Base-by-base conservation (phyloP, 257 asterid species). In the Gentiana dahurica region DNA sequence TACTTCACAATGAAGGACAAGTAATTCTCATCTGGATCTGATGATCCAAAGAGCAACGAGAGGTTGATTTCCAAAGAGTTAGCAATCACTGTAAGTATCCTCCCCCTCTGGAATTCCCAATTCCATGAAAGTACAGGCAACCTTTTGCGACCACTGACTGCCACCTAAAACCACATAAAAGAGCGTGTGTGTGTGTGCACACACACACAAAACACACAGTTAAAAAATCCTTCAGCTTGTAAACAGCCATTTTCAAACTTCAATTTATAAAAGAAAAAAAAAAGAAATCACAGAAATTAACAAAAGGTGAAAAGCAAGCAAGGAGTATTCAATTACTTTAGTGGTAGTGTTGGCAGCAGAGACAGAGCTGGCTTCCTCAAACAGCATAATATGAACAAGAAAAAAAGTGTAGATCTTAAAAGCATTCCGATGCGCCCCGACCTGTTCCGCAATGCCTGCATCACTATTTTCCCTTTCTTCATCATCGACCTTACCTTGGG, bases 21-120 rank as follows among this genome's bases (percentile, higher is more conserved):
- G 71, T 87, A 87, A 67, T 87, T 91, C 72, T 91, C 98, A 59
- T 91, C 98, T 0, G 83, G 90, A 8, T 87, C 88, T 55, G 88
- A 71, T 57, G 98, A 83, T 58, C 98, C 97, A 71, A 91, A 91
- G 64, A 87, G 93, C 75, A 77, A 67, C 0, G 85, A 66, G 65
- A 91, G 97, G 75, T 87, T 81, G 78, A 91, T 78, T 72, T 83
- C 98, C 67, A 91, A 48, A 2, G 98, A 91, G 65, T 81, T 91
- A 41, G 98, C 97, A 55, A 91, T 79, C 69, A 84, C 72, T 71
- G 58, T 81, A 76, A 91, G 44, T 73, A 85, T 83, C 68, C 88
- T 75, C 33, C 88, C 81, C 64, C 96, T 68, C 69, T 83, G 95
- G 38, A 83, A 57, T 66, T 83, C 95, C 97, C 97, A 91, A 62